Evolutionary conservation across 2,329 filamentous ascomycete genomes (phyloP).

Genomic region (Zasmidium cellare): DNA sequence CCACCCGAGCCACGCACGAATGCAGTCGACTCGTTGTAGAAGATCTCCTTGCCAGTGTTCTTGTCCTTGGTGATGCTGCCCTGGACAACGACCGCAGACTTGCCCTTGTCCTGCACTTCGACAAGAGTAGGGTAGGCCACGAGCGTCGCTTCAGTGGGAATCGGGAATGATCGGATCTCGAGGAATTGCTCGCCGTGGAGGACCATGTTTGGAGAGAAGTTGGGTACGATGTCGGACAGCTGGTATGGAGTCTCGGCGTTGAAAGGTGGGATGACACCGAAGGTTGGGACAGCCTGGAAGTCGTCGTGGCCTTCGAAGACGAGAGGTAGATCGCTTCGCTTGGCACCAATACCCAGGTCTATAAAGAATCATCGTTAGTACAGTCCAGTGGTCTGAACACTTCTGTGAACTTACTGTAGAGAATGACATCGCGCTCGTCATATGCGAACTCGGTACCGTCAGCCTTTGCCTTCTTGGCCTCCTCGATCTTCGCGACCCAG

Average conservation of each 20-base stretch:
- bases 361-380: slow-evolving; percentile 25
- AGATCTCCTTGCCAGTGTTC: slow-evolving; percentile 81
- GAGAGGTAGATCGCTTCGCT: slow-evolving; percentile 81
- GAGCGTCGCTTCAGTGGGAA: slow-evolving; percentile 79
- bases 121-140: slow-evolving; percentile 77
- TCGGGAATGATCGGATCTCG: slow-evolving; percentile 86
- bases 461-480: slow-evolving; percentile 69
- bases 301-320: slow-evolving; percentile 88
- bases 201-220: slow-evolving; percentile 98
- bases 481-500: slow-evolving; percentile 72
- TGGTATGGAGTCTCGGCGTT: slow-evolving; percentile 77
- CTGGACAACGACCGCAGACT: slow-evolving; percentile 77
- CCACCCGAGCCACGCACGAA: slow-evolving; percentile 91
- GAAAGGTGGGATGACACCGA: slow-evolving; percentile 93
- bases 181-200: slow-evolving; percentile 98
- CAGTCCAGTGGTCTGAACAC: too few relatives aligned
- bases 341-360: slow-evolving; percentile 86
- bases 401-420: slow-evolving; percentile 64
- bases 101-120: slow-evolving; percentile 95
- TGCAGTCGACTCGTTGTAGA: slow-evolving; percentile 94
- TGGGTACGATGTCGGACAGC: slow-evolving; percentile 81
- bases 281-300: slow-evolving; percentile 94
- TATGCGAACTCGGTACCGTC: slow-evolving; percentile 78
- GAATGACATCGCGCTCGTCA: slow-evolving; percentile 81
- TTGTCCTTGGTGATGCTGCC: slow-evolving; percentile 83